Evolutionary conservation across 2,329 filamentous ascomycete species (phyloP), one percentile per base, ranked within the genome.

Genomic region (Paracoccidioides lutzii): DNA sequence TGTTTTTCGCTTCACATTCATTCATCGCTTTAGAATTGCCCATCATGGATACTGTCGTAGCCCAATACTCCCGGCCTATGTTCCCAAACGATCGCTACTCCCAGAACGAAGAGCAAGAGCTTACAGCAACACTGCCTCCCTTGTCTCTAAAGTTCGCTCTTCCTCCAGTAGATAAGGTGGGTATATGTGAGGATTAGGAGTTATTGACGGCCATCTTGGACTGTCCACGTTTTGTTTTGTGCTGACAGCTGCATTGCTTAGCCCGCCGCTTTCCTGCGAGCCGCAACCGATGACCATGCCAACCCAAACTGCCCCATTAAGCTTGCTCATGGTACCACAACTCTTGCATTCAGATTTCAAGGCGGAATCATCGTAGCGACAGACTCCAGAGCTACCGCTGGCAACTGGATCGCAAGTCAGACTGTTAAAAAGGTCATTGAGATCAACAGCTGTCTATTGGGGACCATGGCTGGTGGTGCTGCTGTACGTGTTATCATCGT

Each of bases 351-450:
- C 81, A 85, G 91, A 70, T 98, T 97, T 81, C 84, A 97, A 76
- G 90, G 90, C 67, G 93, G 93, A 70, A 97, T 98, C 75, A 94
- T 98, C 69, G 91, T 98, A 53, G 91, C 91, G 55, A 98, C 93
- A 58, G 93, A 98, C 76, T 98, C 93, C 58, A 84, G 93, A 76
- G 93, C 93, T 58, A 95, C 93, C 50, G 91, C 93, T 35, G 93
- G 93, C 67, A 94, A 93, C 81, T 98, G 93, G 93, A 98, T 98
- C 75, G 93, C 93, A 63, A 95, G 88, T 76, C 93, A 98, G 80
- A 98, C 93, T 54, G 93, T 98, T 69, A 98, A 98, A 84, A 98
- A 98, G 81, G 93, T 98, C 64, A 97, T 98, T 69, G 90, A 95
- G 80, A 95, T 95, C 79, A 95, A 95, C 78, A 88, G 80, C 74